Percentiles rank a stretch among this genome's conserved stretches.
Conservation (phyloP, 2,329 filamentous ascomycete species). For the Epichloe festucae region DNA sequence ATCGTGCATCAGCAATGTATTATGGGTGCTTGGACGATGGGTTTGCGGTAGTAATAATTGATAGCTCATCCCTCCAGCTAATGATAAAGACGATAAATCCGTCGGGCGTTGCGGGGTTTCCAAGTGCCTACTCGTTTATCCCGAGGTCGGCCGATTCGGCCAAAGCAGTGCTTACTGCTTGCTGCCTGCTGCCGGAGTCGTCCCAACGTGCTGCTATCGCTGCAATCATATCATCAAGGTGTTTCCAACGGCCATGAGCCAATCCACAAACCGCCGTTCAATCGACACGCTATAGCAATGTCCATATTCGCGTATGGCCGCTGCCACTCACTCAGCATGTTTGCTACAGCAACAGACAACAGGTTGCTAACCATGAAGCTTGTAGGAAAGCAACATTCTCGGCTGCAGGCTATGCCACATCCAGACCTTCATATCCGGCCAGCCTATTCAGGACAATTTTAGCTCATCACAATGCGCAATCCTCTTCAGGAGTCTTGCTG, state of each 20-base stretch:
- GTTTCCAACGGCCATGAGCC: neutral
- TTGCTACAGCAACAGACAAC: neutral
- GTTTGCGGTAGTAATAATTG: too few species aligned
- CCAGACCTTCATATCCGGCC: constrained; percentile 45
- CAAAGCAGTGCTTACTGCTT: neutral
- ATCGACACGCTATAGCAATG: constrained; percentile 20
- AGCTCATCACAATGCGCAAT: constrained; percentile 33
- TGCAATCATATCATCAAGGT: neutral
- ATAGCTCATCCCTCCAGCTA: too few species aligned
- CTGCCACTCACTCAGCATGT: neutral
- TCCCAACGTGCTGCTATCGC: neutral
- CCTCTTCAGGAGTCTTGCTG: constrained; percentile 23
- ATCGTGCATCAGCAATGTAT: constrained; percentile 19
- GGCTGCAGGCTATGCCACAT: constrained; percentile 43
- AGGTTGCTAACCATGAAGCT: constrained; percentile 1
- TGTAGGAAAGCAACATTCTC: constrained; percentile 42
- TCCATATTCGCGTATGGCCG: constrained; percentile 33
- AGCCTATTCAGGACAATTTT: constrained; percentile 41
- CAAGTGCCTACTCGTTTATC: neutral
- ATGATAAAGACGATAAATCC: neutral
- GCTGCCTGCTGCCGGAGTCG: too few species aligned
- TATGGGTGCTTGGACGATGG: too few species aligned
- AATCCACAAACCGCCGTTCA: neutral
- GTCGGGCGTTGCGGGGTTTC: neutral
- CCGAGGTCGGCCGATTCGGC: constrained; percentile 7